Base-by-base conservation (phyloP, 345 rosid genomes). In the Zanthoxylum bungeanum region DNA sequence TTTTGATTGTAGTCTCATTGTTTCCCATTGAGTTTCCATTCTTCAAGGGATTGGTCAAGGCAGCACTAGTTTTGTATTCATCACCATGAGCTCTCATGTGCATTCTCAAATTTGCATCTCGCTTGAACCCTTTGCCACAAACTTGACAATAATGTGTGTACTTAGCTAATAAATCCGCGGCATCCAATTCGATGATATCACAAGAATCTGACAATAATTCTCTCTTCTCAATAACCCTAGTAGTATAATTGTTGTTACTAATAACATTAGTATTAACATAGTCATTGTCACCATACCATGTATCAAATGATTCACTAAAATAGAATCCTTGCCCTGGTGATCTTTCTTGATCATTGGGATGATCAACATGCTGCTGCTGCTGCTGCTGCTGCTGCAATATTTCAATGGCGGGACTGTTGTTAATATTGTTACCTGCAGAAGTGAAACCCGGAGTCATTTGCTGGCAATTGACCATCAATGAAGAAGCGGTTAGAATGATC, bases 1-100 rank as follows among this genome's bases (percentile, higher is more conserved):
- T 22, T 68, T 76, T 81, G 72, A 19, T 70, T 6, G 56, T 22
- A 60, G 64, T 9, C 30, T 68, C 57, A 4, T 80, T 71, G 7
- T 61, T 62, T 1, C 22, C 61, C 36, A 25, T 53, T 22, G 14
- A 62, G 11, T 3, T 59, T 34, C 27, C 58, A 34, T 7, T 78
- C 77, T 84, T 88, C 78, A 78, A 42, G 37, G 97, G 95, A 50
- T 82, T 87, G 64, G 75, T 79, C 60, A 93, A 82, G n/a, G 98
- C 91, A 9, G 87, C 87, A 1, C 64, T 84, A 37, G 87, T 91
- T 80, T 93, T 91, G 83, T 91, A 91, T 56, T 86, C 91, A 37
- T 93, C 96, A 1, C 98, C 96, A 8, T 93, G 98, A 16, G 98
- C 95, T 77, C 98, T 85, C 98, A 93, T 93, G 72, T 93, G 98